phyloP scores from a whole-genome alignment of 139 green algal species.

The Chlorella sp. region DNA sequence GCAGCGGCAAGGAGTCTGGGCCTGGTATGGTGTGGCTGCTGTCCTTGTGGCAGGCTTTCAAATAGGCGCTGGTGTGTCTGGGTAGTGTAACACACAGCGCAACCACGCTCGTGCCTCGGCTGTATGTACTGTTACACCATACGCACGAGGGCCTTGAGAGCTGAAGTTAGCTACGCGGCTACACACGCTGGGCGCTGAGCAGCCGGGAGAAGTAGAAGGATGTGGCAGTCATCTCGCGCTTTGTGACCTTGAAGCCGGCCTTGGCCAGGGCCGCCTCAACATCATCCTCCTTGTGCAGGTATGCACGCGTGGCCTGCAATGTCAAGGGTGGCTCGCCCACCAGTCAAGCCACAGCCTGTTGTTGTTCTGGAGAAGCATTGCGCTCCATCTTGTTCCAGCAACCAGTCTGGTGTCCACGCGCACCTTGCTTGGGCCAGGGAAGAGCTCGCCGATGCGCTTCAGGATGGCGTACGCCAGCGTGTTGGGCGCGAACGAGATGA shows the following conservation, averaged over 20 bases:
- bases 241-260: conserved; percentile 81
- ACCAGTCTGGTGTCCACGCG: neutral
- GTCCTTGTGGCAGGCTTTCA: no score
- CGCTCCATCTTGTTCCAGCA: no score
- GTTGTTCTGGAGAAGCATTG: no score
- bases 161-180: no score
- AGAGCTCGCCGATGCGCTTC: conserved; percentile 98
- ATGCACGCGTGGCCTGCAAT: conserved; percentile 91
- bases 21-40: no score
- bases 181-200: conserved; percentile 58
- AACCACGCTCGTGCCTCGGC: no score
- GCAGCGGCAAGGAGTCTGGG: no score
- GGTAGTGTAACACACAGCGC: no score
- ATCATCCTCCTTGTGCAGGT: conserved; percentile 96
- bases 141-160: no score
- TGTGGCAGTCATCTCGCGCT: conserved; percentile 97
- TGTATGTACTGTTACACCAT: no score
- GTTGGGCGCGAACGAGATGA: conserved; percentile 97
- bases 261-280: conserved; percentile 87
- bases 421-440: conserved; percentile 85
- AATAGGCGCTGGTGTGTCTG: no score
- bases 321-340: neutral
- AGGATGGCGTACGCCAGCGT: conserved; percentile 82
- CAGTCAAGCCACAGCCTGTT: no score
- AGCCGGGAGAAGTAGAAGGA: conserved; percentile 98